A percentile compares a stretch with the other conserved stretches of the same genome.
Evolutionary conservation across 768 basidiomycete species (phyloP).

Genomic region (Chlorophyllum brunneum): DNA sequence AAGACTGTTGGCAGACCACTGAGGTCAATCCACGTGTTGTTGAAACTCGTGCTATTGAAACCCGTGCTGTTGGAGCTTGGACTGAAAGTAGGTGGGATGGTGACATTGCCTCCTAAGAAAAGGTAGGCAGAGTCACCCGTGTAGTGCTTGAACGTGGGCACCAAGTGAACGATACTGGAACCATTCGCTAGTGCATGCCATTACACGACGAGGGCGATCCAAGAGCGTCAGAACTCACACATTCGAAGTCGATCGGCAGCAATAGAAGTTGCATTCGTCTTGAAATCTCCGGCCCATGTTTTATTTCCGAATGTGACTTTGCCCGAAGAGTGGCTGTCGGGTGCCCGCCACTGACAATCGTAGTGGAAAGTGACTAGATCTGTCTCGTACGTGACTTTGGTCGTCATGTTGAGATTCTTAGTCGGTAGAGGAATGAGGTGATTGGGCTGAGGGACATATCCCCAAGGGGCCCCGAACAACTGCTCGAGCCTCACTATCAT

Average conservation of each 20-base stretch:
- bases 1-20: neutral
- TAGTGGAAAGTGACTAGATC: neutral
- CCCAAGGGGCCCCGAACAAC: too few species aligned
- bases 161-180: too few species aligned
- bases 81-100: neutral
- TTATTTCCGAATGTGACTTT: neutral
- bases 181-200: neutral
- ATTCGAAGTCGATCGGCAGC: too few species aligned
- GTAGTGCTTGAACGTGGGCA: neutral
- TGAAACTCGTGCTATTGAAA: neutral
- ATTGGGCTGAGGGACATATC: too few species aligned
- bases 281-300: neutral
- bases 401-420: neutral
- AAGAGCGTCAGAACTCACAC: neutral
- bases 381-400: neutral
- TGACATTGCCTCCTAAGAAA: neutral
- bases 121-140: neutral
- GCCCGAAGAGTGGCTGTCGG: neutral
- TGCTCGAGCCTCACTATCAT: too few species aligned
- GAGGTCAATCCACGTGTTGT: neutral
- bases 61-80: neutral
- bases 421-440: slow-evolving; percentile 1
- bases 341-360: neutral
- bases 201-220: neutral
- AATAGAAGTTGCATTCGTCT: neutral